Evolutionary conservation across 2,329 filamentous ascomycete genomes (phyloP).

Genomic region (Periglandula ipomoeae): DNA sequence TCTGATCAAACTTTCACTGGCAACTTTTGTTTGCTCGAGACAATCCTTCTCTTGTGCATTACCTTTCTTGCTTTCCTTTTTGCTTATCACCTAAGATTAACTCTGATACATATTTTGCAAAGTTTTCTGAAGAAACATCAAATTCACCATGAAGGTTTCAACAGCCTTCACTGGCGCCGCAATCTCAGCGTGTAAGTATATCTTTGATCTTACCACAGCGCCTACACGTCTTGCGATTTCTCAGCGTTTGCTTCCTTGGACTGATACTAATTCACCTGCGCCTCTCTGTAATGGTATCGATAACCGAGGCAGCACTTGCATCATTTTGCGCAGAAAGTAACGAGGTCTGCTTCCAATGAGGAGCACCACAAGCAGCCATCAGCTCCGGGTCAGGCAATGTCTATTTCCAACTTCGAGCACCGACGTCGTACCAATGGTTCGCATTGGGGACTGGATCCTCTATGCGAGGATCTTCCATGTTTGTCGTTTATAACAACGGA

Average conservation of each 20-base stretch:
- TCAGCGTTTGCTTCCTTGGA: background rate
- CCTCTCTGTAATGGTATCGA: background rate
- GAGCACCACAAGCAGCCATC: slow-evolving; percentile 40
- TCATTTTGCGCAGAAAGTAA: background rate
- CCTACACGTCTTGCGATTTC: background rate
- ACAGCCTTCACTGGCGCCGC: background rate
- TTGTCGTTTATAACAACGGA: slow-evolving; percentile 52
- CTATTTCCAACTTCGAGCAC: slow-evolving; percentile 50
- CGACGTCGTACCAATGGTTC: slow-evolving; percentile 45
- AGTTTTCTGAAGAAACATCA: no score
- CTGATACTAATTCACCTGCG: background rate
- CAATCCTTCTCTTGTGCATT: background rate
- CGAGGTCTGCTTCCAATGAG: slow-evolving; percentile 44
- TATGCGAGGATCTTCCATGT: slow-evolving; percentile 52
- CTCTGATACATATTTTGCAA: no score
- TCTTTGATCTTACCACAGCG: background rate
- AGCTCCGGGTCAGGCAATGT: slow-evolving; percentile 43
- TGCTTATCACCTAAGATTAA: no score
- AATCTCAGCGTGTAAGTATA: slow-evolving; percentile 1
- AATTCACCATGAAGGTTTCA: background rate
- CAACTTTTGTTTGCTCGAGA: background rate
- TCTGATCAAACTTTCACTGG: background rate
- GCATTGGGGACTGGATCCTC: slow-evolving; percentile 44
- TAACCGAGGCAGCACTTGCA: background rate
- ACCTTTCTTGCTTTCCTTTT: background rate